These are phyloP conservation scores for Multifurca ochricompacta DNA, from an alignment of 768 basidiomycete genomes.

Conservation along the genomic window DNA sequence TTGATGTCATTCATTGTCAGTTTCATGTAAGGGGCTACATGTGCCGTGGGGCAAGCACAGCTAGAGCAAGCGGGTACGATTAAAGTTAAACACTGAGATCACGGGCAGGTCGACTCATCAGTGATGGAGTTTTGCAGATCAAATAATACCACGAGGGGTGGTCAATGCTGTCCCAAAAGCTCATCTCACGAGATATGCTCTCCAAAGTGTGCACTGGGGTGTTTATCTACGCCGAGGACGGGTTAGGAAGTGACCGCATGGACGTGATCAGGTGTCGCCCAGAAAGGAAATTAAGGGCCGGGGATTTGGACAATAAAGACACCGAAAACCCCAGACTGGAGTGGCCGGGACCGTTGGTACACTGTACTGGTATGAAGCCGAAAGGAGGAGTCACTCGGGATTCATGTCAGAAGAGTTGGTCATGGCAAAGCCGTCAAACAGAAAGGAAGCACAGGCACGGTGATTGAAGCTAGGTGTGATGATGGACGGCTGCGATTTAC, in stretches of 20 bases:
- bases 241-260: slow-evolving; percentile 7
- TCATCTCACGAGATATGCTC: neutral
- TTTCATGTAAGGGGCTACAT: neutral
- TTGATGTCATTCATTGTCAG: neutral
- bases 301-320: neutral
- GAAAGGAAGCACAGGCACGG: slow-evolving; percentile 6
- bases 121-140: neutral
- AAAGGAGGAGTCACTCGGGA: neutral
- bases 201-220: neutral
- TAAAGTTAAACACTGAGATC: neutral
- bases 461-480: neutral
- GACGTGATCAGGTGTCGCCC: neutral
- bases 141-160: slow-evolving; percentile 4
- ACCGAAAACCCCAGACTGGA: neutral
- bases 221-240: slow-evolving; percentile 2
- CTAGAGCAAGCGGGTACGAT: neutral
- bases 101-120: neutral
- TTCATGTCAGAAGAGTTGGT: slow-evolving; percentile 6
- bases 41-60: neutral
- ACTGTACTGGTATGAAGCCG: neutral
- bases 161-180: neutral
- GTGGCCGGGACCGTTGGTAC: slow-evolving; percentile 9
- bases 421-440: neutral
- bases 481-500: slow-evolving; percentile 5
- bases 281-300: neutral